Evolutionary conservation across 2,329 filamentous ascomycete genomes (phyloP).

Genomic region (Sclerotiophoma versabilis): DNA sequence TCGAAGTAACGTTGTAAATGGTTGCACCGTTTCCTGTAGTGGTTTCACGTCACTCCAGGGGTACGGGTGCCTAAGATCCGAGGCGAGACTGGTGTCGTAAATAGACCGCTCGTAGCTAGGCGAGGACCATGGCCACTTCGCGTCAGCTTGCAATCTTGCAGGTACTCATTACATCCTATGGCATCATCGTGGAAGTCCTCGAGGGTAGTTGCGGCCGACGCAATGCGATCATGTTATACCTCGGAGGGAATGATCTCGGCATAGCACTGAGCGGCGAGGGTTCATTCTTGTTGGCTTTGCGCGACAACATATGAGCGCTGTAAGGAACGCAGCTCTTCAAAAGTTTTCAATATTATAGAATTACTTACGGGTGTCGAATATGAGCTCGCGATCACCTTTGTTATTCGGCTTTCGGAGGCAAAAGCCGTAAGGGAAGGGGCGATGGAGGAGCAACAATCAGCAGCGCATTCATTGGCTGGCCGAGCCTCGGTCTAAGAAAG

Average conservation of each 20-base stretch:
- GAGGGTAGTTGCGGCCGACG: slow-evolving; percentile 1
- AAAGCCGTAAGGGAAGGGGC: background rate
- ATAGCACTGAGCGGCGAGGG: background rate
- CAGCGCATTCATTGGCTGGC: slow-evolving; percentile 8
- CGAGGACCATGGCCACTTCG: background rate
- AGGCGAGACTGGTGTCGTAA: slow-evolving; percentile 1
- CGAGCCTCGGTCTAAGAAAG: slow-evolving; percentile 12
- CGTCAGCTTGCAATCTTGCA: background rate
- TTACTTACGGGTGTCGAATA: background rate
- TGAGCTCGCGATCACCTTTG: background rate
- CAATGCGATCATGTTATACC: slow-evolving; percentile 6
- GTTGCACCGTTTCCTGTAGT: slow-evolving; percentile 7
- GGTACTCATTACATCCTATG: background rate
- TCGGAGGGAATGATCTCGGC: slow-evolving; percentile 9
- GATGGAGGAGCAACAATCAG: slow-evolving; percentile 1
- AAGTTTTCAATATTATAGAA: background rate
- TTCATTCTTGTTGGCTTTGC: background rate
- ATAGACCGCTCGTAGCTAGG: background rate
- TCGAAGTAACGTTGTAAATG: background rate
- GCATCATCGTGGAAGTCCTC: background rate
- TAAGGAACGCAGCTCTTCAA: no score
- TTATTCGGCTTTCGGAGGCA: slow-evolving; percentile 3
- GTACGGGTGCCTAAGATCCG: slow-evolving; percentile 2
- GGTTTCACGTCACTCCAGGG: slow-evolving; percentile 13
- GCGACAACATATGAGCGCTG: background rate